Evolutionary conservation across 2,329 filamentous ascomycete genomes (phyloP), one percentile per base, ranked within the genome.

Genomic region (Aotearoamyces nothofagi): DNA sequence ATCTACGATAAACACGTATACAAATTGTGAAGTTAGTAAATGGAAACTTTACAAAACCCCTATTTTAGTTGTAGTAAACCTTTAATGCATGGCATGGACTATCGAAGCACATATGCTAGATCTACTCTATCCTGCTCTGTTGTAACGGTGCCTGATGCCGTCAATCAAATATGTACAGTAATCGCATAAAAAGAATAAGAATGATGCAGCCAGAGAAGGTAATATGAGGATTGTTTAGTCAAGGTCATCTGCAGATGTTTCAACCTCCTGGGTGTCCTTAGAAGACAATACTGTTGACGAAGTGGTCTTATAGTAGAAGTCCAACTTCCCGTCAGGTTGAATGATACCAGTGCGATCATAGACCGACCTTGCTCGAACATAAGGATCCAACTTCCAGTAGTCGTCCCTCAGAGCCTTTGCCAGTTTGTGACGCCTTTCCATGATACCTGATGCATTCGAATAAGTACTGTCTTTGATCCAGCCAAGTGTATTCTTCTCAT

Each of bases 331-430:
- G 8, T 61, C 71, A 1, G 61, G 55, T 34, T 68, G 57, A 25
- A 96, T 62, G 35, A 90, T 58, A 1, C 84, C 81, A 9, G 64
- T 66, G 35, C 90, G 69, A 51, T 98, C 90, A 43, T 93, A 94
- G 35, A 82, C 55, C n/a, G 75, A 79, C 44, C 77, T 66, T 9
- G 86, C 82, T 22, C 90, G 65, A 16, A 96, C 51, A 50, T 87
- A 92, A 0, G 83, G 83, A 55, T 98, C 90, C 29, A 94, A 53
- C 22, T 66, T 63, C 87, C 90, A 98, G 57, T 96, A 98, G 41
- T 80, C 80, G 26, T 66, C 61, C 36, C 64, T 64, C 41, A 96
- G 48, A 37, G 67, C 56, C 28, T 62, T 62, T 2, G 79, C 75
- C 15, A 90, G 45, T 3, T 58, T 54, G 20, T 69, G 58, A 32